phyloP scores from a whole-genome alignment of 2,329 filamentous ascomycete genomes.

The Beauveria caledonica region DNA sequence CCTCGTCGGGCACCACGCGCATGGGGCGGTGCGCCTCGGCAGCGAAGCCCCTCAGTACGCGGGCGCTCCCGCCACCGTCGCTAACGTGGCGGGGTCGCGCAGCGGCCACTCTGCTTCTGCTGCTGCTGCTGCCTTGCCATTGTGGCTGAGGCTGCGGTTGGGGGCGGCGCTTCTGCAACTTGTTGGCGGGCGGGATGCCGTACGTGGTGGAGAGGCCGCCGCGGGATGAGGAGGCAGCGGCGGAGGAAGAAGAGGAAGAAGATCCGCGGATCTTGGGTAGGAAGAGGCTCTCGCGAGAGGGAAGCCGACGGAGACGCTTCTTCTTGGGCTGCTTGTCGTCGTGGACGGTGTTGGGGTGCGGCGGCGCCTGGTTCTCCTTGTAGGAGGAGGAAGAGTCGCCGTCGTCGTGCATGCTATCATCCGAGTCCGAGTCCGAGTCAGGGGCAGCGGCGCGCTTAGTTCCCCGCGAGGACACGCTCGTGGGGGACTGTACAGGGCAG shows the following conservation, averaged over 20 bases:
- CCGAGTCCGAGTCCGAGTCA: slow-evolving; percentile 27
- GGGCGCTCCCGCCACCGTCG: slow-evolving; percentile 15
- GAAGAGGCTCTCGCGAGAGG: slow-evolving; percentile 34
- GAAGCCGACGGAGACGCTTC: slow-evolving; percentile 48
- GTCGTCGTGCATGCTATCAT: slow-evolving; percentile 12
- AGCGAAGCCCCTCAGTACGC: slow-evolving; percentile 20
- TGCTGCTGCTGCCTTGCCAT: not conserved
- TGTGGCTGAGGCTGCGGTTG: slow-evolving; percentile 4
- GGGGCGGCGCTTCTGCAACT: slow-evolving; percentile 20
- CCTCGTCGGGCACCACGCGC: slow-evolving; percentile 35
- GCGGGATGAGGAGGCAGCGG: slow-evolving; percentile 18
- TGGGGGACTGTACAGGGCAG: slow-evolving; percentile 21
- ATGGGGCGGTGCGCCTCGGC: slow-evolving; percentile 23
- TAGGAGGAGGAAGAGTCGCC: slow-evolving; percentile 1
- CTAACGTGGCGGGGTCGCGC: slow-evolving; percentile 14
- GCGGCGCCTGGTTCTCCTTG: slow-evolving; percentile 15
- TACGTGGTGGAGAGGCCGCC: slow-evolving; percentile 22
- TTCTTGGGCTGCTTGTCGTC: slow-evolving; percentile 29
- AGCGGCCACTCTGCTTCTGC: slow-evolving; percentile 4
- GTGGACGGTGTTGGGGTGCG: slow-evolving; percentile 27
- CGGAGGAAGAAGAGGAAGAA: slow-evolving; percentile 17
- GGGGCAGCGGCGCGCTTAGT: slow-evolving; percentile 41
- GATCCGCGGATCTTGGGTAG: slow-evolving; percentile 25
- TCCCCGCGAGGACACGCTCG: slow-evolving; percentile 33
- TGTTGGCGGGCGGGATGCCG: slow-evolving; percentile 14